A percentile compares a stretch with the other conserved stretches of the same genome.
Conservation (phyloP, 2,329 filamentous ascomycete species). For the Dothideomycetes sp. region DNA sequence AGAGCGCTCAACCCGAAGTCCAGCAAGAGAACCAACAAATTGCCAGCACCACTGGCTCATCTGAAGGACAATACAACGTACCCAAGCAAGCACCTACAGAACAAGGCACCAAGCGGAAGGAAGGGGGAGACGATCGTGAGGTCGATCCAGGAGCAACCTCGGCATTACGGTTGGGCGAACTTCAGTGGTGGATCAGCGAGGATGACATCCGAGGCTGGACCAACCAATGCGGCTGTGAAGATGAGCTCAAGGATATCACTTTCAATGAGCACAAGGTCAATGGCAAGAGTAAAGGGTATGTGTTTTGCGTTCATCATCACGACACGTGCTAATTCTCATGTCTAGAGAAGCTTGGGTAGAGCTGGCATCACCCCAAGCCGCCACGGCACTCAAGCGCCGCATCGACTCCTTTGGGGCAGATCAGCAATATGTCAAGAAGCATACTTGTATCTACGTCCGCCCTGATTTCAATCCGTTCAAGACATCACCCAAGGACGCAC, state of each 20-base stretch:
- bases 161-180: slow-evolving; percentile 76
- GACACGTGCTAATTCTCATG: not conserved
- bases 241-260: slow-evolving; percentile 81
- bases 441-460: slow-evolving; percentile 64
- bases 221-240: slow-evolving; percentile 67
- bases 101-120: slow-evolving; percentile 55
- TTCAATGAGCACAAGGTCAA: slow-evolving; percentile 99
- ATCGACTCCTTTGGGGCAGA: slow-evolving; percentile 59
- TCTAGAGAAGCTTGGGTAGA: slow-evolving; percentile 70
- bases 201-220: slow-evolving; percentile 89
- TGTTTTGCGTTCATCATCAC: slow-evolving; percentile 14
- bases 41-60: slow-evolving; percentile 33
- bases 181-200: slow-evolving; percentile 96
- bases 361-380: slow-evolving; percentile 72
- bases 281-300: slow-evolving; percentile 94
- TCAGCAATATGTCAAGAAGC: slow-evolving; percentile 53
- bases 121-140: slow-evolving; percentile 41
- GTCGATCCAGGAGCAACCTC: slow-evolving; percentile 53
- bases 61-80: slow-evolving; percentile 28
- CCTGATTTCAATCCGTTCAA: slow-evolving; percentile 78
- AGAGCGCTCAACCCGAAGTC: not conserved
- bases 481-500: slow-evolving; percentile 81
- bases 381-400: slow-evolving; percentile 73
- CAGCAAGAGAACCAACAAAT: slow-evolving; percentile 17
- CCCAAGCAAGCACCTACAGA: slow-evolving; percentile 38